Conservation (phyloP, 768 basidiomycete genomes). For the Amanita brunnescens region DNA sequence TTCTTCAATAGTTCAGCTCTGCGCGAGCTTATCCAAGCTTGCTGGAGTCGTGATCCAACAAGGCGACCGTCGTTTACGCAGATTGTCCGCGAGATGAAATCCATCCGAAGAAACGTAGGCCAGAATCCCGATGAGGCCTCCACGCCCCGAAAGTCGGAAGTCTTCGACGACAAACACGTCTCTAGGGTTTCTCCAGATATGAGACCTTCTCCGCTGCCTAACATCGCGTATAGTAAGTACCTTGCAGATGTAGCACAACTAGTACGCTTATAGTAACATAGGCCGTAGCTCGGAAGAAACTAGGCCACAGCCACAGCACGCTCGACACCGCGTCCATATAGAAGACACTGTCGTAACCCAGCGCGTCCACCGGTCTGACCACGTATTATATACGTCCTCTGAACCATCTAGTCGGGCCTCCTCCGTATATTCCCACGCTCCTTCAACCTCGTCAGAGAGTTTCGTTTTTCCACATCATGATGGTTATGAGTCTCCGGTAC, state of each 20-base stretch:
- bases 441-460: slow-evolving; percentile 17
- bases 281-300: slow-evolving; percentile 3
- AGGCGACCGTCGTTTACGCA: slow-evolving; percentile 44
- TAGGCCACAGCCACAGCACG: neutral
- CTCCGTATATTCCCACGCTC: slow-evolving; percentile 20
- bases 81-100: slow-evolving; percentile 40
- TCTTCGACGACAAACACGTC: slow-evolving; percentile 12
- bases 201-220: slow-evolving; percentile 19
- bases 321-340: neutral
- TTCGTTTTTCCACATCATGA: slow-evolving; percentile 11
- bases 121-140: slow-evolving; percentile 16
- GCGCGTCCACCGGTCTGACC: neutral
- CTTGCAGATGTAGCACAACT: neutral
- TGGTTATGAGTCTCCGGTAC: slow-evolving; percentile 36
- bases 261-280: neutral
- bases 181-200: slow-evolving; percentile 25
- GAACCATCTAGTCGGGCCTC: slow-evolving; percentile 16
- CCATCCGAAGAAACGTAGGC: slow-evolving; percentile 32
- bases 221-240: neutral
- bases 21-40: slow-evolving; percentile 38
- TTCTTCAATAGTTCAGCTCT: slow-evolving; percentile 27
- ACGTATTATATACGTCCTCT: neutral
- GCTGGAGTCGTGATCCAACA: slow-evolving; percentile 50
- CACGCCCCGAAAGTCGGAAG: neutral
- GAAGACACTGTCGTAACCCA: neutral